Evolutionary conservation across 441 rosid species (phyloP).

Genomic region (Mallotus japonicus): DNA sequence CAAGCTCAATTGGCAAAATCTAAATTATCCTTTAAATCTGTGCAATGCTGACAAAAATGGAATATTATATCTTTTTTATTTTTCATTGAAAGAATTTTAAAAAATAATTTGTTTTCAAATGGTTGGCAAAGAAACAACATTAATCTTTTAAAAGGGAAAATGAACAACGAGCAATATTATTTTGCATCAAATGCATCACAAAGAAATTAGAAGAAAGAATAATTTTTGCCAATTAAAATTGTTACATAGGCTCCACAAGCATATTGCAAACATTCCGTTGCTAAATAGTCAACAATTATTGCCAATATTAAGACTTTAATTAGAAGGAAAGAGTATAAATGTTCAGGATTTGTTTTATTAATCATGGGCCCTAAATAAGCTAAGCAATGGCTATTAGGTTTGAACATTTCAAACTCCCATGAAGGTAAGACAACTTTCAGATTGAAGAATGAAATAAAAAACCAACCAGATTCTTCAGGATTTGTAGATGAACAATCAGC

Average conservation of each 20-base stretch:
- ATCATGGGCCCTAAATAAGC: too few relatives aligned
- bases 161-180: background rate
- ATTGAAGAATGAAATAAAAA: constrained; percentile 3
- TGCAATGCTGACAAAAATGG: background rate
- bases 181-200: background rate
- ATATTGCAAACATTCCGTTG: background rate
- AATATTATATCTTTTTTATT: background rate
- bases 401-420: too few relatives aligned
- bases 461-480: constrained; percentile 83
- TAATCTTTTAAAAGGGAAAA: background rate
- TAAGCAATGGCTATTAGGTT: too few relatives aligned
- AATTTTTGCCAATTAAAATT: too few relatives aligned
- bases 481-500: constrained; percentile 87
- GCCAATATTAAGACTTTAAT: too few relatives aligned
- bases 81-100: background rate
- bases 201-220: background rate
- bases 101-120: background rate
- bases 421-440: constrained; percentile 7
- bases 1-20: background rate
- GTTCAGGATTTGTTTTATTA: background rate
- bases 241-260: background rate
- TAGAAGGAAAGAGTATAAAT: too few relatives aligned
- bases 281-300: too few relatives aligned
- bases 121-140: background rate
- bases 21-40: background rate